Evolutionary conservation across 805 yeast species (phyloP).

Genomic region (Teunomyces pallodes): DNA sequence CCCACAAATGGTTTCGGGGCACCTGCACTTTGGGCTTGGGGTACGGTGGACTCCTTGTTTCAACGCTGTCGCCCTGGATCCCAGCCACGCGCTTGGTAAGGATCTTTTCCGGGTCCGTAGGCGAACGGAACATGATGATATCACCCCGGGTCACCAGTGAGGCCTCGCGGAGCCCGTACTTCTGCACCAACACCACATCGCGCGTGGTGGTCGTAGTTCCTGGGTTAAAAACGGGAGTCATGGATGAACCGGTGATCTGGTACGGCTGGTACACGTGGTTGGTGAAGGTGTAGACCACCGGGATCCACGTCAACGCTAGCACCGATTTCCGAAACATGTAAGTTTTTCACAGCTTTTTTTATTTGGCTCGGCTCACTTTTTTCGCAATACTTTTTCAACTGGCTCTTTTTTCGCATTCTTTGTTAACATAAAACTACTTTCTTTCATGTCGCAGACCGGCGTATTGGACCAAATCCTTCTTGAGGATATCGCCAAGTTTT

Average conservation of each 20-base stretch:
- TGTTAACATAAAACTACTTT: too few relatives aligned
- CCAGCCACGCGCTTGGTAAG: slow-evolving; percentile 80
- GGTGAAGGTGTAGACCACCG: slow-evolving; percentile 65
- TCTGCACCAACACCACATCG: slow-evolving; percentile 70
- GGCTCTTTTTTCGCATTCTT: too few relatives aligned
- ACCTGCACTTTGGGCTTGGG: slow-evolving; percentile 59
- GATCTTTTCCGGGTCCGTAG: slow-evolving; percentile 72
- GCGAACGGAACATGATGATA: slow-evolving; percentile 74
- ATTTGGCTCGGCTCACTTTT: too few relatives aligned
- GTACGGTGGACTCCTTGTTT: slow-evolving; percentile 58
- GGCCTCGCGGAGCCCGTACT: slow-evolving; percentile 48
- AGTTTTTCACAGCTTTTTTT: background rate
- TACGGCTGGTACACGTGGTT: slow-evolving; percentile 75
- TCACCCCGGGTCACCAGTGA: slow-evolving; percentile 56
- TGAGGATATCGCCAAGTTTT: slow-evolving; percentile 72
- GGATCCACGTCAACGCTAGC: slow-evolving; percentile 60
- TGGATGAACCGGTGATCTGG: slow-evolving; percentile 74
- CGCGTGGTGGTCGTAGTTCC: slow-evolving; percentile 41
- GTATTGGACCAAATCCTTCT: slow-evolving; percentile 66
- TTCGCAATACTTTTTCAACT: too few relatives aligned
- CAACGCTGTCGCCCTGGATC: slow-evolving; percentile 64
- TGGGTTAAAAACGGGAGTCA: slow-evolving; percentile 89
- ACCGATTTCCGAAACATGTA: slow-evolving; percentile 21
- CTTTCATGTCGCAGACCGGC: background rate
- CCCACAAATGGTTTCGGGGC: slow-evolving; percentile 87